These are phyloP conservation scores for Geopyxis carbonaria DNA, from an alignment of 495 filamentous ascomycete species.

Conservation along the genomic window DNA sequence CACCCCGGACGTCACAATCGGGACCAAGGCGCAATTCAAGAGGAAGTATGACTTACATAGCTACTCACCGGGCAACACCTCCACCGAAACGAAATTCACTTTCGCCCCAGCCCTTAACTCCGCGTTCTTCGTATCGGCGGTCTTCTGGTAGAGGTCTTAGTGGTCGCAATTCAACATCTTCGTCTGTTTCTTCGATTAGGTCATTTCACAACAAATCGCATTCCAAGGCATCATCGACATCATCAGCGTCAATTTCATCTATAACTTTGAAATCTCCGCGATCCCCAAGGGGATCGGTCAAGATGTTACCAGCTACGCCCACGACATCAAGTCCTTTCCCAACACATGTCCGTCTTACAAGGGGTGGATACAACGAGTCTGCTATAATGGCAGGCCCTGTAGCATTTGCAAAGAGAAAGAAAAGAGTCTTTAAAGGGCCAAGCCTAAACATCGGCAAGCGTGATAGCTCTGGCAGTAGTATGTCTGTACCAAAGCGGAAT, in stretches of 20 bases:
- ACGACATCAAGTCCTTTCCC: conserved; percentile 55
- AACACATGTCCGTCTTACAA: conserved; percentile 68
- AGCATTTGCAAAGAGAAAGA: conserved; percentile 79
- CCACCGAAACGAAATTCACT: conserved; percentile 57
- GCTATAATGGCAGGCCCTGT: conserved; percentile 39
- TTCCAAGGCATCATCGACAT: conserved; percentile 86
- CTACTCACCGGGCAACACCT: conserved; percentile 28
- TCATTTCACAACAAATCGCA: conserved; percentile 85
- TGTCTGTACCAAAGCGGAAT: conserved; percentile 37
- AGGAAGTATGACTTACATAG: conserved; percentile 14
- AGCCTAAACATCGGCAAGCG: conserved; percentile 34
- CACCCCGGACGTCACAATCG: conserved; percentile 8
- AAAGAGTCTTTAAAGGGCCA: conserved; percentile 78
- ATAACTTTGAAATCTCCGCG: conserved; percentile 42
- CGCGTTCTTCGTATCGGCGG: conserved; percentile 65
- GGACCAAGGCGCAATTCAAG: conserved; percentile 19
- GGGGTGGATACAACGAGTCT: conserved; percentile 33
- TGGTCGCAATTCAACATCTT: conserved; percentile 89
- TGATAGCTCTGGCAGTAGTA: conserved; percentile 32
- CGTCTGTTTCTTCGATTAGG: conserved; percentile 80
- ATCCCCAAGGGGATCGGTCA: conserved; percentile 76
- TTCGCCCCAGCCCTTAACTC: conserved; percentile 78
- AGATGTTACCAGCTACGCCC: conserved; percentile 85
- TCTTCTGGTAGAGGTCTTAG: conserved; percentile 53
- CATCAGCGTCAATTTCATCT: conserved; percentile 55